Evolutionary conservation across 2,329 filamentous ascomycete genomes (phyloP).

Genomic region (Xylaria sp.): DNA sequence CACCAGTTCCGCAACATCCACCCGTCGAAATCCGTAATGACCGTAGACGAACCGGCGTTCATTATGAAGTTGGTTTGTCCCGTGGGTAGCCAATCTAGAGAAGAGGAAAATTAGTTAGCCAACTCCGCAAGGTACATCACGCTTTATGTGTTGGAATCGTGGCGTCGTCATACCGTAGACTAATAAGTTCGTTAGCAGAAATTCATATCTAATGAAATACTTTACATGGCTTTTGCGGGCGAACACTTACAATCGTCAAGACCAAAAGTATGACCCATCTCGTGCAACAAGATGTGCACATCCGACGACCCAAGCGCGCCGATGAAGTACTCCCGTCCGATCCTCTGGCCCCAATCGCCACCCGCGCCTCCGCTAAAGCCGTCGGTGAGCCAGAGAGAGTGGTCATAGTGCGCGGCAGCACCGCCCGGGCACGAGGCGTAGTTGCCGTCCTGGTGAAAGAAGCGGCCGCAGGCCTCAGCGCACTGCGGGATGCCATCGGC

Average conservation of each 20-base stretch:
- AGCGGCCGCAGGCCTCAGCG: constrained; percentile 22
- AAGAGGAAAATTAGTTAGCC: constrained; percentile 3
- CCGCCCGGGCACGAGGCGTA: constrained; percentile 18
- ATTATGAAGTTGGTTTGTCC: constrained; percentile 27
- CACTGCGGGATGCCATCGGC: constrained; percentile 15
- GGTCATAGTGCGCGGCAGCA: constrained; percentile 9
- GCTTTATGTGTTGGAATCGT: neutral
- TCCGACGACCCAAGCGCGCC: constrained; percentile 5
- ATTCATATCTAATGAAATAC: no score
- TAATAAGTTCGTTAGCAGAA: constrained; percentile 12
- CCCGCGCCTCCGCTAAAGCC: constrained; percentile 18
- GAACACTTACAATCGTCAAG: constrained; percentile 23
- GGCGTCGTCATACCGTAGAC: constrained; percentile 19
- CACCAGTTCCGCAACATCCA: constrained; percentile 31
- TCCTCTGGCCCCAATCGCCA: constrained; percentile 24
- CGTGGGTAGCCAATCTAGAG: constrained; percentile 19
- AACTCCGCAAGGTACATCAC: neutral
- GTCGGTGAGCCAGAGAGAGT: constrained; percentile 24
- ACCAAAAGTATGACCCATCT: constrained; percentile 27
- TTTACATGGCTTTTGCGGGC: no score
- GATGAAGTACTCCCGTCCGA: constrained; percentile 21
- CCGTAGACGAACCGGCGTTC: constrained; percentile 14
- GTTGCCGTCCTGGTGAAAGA: constrained; percentile 27
- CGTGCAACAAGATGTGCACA: constrained; percentile 19
- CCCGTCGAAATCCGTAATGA: constrained; percentile 26